Conservation (phyloP, 306 rosid genomes). For the Chamaecrista fasciculata region DNA sequence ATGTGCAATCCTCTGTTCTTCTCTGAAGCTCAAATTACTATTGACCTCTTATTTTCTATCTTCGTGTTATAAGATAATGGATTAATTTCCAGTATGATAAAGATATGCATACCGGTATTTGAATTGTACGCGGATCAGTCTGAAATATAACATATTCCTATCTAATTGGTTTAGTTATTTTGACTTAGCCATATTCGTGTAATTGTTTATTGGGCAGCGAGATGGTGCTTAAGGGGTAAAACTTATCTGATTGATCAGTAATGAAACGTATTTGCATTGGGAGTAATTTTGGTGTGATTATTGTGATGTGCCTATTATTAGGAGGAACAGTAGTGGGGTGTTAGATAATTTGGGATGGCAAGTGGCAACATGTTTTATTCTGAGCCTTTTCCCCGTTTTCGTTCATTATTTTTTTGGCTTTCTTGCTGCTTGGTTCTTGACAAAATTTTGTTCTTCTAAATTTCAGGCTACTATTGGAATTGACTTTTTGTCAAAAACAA, state of each 20-base stretch:
- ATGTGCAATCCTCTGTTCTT: neutral
- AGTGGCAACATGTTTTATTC: neutral
- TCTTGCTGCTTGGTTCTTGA: conserved; percentile 24
- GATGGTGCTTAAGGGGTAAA: neutral
- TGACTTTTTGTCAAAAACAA: conserved; percentile 93
- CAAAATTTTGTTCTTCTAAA: conserved; percentile 9
- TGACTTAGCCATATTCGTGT: too few relatives aligned
- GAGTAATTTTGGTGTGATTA: neutral
- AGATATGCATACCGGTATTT: neutral
- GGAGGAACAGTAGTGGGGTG: neutral
- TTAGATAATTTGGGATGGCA: neutral
- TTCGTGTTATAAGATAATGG: neutral
- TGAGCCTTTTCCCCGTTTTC: neutral
- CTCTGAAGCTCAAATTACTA: too few relatives aligned
- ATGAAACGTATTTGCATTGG: neutral
- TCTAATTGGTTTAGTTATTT: neutral
- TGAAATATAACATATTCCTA: neutral
- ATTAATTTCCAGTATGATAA: conserved; percentile 21
- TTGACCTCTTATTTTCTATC: neutral
- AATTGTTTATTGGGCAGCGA: neutral
- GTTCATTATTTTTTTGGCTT: neutral
- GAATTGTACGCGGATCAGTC: conserved; percentile 25
- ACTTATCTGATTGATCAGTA: neutral
- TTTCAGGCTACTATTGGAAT: conserved; percentile 97
- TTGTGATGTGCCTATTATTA: neutral